Evolutionary conservation across 306 rosid species (phyloP).

Genomic region (Prunus fruticosa): DNA sequence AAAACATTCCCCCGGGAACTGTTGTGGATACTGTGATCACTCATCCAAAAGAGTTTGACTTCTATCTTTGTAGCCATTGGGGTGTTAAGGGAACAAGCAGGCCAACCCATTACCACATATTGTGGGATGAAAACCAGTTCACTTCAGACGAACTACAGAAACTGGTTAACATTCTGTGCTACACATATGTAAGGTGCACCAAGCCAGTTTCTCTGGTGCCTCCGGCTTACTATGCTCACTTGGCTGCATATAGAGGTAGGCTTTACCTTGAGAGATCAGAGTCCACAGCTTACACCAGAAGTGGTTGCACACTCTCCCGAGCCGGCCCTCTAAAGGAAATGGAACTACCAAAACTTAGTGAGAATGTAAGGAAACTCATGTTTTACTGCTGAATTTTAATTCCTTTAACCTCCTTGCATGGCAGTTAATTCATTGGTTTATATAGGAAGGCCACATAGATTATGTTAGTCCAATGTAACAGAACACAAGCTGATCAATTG

Average conservation of each 20-base stretch:
- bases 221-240: slow-evolving; percentile 93
- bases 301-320: slow-evolving; percentile 52
- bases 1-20: slow-evolving; percentile 89
- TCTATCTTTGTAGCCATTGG: slow-evolving; percentile 95
- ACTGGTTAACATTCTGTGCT: slow-evolving; percentile 82
- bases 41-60: slow-evolving; percentile 91
- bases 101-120: slow-evolving; percentile 88
- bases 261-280: slow-evolving; percentile 90
- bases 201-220: slow-evolving; percentile 99
- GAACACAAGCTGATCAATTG: background rate
- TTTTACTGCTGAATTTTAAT: slow-evolving; percentile 65
- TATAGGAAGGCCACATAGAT: slow-evolving; percentile 8
- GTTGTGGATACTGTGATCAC: slow-evolving; percentile 96
- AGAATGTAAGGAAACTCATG: slow-evolving; percentile 88
- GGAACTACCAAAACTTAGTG: slow-evolving; percentile 82
- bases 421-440: background rate
- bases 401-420: background rate
- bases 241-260: slow-evolving; percentile 95
- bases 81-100: slow-evolving; percentile 96
- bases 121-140: slow-evolving; percentile 88
- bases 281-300: slow-evolving; percentile 40
- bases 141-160: slow-evolving; percentile 93
- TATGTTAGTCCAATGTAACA: slow-evolving; percentile 19
- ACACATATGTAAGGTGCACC: slow-evolving; percentile 87
- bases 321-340: slow-evolving; percentile 76